Percentiles rank a stretch among this genome's conserved stretches.
These are phyloP conservation scores for Syzygium aqueum DNA, from an alignment of 345 rosid genomes.

Conservation along the genomic window DNA sequence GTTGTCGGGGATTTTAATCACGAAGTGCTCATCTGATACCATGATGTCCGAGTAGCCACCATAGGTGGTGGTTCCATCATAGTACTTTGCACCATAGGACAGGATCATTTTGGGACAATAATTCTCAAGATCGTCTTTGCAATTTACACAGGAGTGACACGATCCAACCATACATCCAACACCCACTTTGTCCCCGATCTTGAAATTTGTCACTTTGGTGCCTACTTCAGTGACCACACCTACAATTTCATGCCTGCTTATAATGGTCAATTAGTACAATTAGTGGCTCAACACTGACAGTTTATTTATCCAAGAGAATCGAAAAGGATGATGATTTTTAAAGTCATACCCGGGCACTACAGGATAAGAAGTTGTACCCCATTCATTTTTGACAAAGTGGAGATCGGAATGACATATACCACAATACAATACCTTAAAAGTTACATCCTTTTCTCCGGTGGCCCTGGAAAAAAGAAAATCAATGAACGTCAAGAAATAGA, in stretches of 20 bases:
- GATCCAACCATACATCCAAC: slow-evolving; percentile 31
- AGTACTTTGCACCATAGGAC: neutral
- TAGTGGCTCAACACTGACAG: neutral
- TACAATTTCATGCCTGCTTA: slow-evolving; percentile 30
- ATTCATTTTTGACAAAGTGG: slow-evolving; percentile 19
- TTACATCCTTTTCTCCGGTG: slow-evolving; percentile 24
- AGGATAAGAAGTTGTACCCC: slow-evolving; percentile 19
- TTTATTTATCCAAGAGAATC: neutral
- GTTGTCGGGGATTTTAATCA: slow-evolving; percentile 39
- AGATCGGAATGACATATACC: slow-evolving; percentile 36
- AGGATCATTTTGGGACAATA: neutral
- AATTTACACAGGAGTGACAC: slow-evolving; percentile 9
- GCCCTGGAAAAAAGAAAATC: slow-evolving; percentile 2
- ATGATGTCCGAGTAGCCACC: slow-evolving; percentile 42
- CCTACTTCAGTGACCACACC: slow-evolving; percentile 31
- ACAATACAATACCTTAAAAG: slow-evolving; percentile 23
- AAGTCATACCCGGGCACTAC: slow-evolving; percentile 27
- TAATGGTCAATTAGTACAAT: neutral
- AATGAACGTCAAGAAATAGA: neutral
- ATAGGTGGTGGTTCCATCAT: slow-evolving; percentile 20
- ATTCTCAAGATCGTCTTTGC: slow-evolving; percentile 5
- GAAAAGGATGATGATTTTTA: neutral
- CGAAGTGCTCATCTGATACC: slow-evolving; percentile 40
- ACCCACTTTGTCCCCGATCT: slow-evolving; percentile 32
- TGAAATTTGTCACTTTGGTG: slow-evolving; percentile 23